Evolutionary conservation across 148 eudicot genomes (phyloP), one percentile per base, ranked within the genome.

Genomic region (Camellia granthamiana): DNA sequence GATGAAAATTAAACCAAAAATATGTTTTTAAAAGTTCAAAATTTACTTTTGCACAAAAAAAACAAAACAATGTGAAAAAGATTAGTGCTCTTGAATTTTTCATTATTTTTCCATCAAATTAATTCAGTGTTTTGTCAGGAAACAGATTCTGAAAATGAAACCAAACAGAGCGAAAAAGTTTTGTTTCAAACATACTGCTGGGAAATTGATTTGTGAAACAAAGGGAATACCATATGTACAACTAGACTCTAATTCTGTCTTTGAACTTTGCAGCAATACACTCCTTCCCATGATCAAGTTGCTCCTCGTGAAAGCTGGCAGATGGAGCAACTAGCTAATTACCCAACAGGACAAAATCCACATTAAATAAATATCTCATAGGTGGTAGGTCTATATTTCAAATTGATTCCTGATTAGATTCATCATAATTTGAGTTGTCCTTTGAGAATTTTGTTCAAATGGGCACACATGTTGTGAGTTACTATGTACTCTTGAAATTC

Each of bases 241-340:
- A 23, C 21, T 18, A 16, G 16, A 3, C 43, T 66, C 75, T 78
- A 78, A 68, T 69, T 44, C 67, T 74, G 44, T 70, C 23, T n/a
- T 69, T 75, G n/a, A 43, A 70, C 15, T 79, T 84, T 92, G 89
- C 91, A 94, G 98, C 80, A 88, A 80, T 90, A 84, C 73, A 81
- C 77, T 52, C 92, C 98, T 51, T 89, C 84, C 23, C 86, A 91
- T 81, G 89, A 89, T 59, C 88, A 91, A 79, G 84, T 91, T 67
- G 97, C 98, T 46, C 97, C 95, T 76, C 92, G 86, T 64, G 95
- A 95, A 80, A 92, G 93, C 92, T 95, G 97, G 97, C 84, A 91
- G 80, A 87, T 88, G 86, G 88, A 92, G 85, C 83, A 94, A 81
- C 90, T 92, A 77, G 95, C 88, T 74, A 86, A 87, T 44, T 90